These are phyloP conservation scores for Sarocladiaceae sp. DNA, from an alignment of 2,329 filamentous ascomycete genomes.

Conservation along the genomic window DNA sequence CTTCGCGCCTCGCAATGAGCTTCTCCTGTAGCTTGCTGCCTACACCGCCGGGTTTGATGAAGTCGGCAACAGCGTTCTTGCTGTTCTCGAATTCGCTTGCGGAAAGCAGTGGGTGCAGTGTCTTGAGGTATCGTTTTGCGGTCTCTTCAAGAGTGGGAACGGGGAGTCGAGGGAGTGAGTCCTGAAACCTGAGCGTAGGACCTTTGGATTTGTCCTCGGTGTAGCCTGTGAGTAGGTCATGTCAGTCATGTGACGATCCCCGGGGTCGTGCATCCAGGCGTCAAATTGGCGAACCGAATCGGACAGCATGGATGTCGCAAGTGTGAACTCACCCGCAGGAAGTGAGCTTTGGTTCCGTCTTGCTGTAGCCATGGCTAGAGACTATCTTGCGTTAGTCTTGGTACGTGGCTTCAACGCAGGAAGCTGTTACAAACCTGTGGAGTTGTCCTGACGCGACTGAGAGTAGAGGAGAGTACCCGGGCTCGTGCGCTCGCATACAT, in stretches of 20 bases:
- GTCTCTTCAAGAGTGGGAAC: conserved; percentile 81
- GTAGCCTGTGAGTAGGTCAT: conserved; percentile 51
- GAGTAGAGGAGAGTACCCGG: conserved; percentile 2
- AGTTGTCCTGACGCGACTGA: conserved; percentile 18
- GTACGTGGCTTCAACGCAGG: too few relatives aligned
- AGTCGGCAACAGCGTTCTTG: conserved; percentile 79
- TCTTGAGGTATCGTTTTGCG: conserved; percentile 71
- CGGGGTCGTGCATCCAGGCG: neutral
- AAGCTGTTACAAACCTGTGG: conserved; percentile 18
- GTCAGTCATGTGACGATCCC: conserved; percentile 13
- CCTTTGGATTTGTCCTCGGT: conserved; percentile 74
- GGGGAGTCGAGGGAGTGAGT: conserved; percentile 73
- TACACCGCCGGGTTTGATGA: conserved; percentile 77
- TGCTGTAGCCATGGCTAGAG: conserved; percentile 43
- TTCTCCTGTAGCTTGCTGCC: conserved; percentile 84
- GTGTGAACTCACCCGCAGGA: conserved; percentile 36
- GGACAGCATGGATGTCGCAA: too few relatives aligned
- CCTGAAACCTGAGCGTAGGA: conserved; percentile 76
- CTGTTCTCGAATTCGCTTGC: conserved; percentile 62
- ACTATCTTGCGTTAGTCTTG: too few relatives aligned
- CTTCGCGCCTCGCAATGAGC: conserved; percentile 69
- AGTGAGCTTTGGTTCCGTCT: conserved; percentile 53
- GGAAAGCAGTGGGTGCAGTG: conserved; percentile 67
- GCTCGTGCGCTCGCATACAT: conserved; percentile 11
- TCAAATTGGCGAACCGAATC: neutral